These are phyloP conservation scores for Nakazawaea wyomingensis DNA, from an alignment of 805 yeast species.

Conservation along the genomic window DNA sequence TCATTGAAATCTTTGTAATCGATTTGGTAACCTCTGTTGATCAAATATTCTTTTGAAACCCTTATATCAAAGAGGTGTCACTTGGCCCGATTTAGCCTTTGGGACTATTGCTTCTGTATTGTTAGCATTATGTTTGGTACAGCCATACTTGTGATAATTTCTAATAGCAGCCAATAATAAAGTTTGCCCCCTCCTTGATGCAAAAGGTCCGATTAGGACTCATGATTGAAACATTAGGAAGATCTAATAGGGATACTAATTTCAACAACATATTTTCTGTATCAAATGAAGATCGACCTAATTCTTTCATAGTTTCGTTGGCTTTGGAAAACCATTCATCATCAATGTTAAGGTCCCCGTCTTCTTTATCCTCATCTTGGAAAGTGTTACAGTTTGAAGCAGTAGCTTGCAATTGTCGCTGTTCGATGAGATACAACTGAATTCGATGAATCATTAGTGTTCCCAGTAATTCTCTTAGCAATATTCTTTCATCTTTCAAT, in stretches of 20 bases:
- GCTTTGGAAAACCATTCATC: constrained; percentile 50
- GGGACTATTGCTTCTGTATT: no score
- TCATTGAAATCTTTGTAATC: constrained; percentile 78
- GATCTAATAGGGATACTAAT: constrained; percentile 53
- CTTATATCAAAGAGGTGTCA: no score
- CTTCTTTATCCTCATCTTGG: no score
- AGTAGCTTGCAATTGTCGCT: background rate
- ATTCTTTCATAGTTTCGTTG: constrained; percentile 42
- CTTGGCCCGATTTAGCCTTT: no score
- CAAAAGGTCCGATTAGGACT: constrained; percentile 77
- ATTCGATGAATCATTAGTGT: constrained; percentile 34
- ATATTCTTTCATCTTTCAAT: constrained; percentile 87
- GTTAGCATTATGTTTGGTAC: no score
- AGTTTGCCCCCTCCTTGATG: constrained; percentile 79
- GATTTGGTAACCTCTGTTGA: constrained; percentile 59
- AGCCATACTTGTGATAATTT: constrained; percentile 60
- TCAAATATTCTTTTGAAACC: no score
- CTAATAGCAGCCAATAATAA: constrained; percentile 74
- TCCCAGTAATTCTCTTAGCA: constrained; percentile 85
- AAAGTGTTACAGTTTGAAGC: no score
- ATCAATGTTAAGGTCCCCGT: no score
- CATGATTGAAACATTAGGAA: constrained; percentile 54
- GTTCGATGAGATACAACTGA: constrained; percentile 16
- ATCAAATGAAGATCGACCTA: constrained; percentile 38
- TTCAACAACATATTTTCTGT: constrained; percentile 46